Evolutionary conservation across 1,139 yeast genomes (phyloP).

Genomic region (Sugiyamaella xylanicola): DNA sequence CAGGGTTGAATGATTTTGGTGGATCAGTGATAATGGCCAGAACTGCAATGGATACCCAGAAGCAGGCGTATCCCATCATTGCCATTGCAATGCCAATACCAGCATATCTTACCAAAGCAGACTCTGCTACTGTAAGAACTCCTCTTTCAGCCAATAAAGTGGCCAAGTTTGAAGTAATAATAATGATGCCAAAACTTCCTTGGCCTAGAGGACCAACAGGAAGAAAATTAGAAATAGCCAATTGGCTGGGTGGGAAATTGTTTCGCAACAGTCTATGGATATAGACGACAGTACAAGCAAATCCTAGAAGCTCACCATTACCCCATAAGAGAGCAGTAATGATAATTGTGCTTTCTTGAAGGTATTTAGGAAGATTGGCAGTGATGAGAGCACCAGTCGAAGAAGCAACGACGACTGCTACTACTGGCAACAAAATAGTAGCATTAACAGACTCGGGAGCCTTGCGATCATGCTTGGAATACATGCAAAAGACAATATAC

Average conservation of each 20-base stretch:
- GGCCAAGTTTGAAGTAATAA: constrained; percentile 21
- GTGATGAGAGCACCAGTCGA: constrained; percentile 64
- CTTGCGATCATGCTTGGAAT: constrained; percentile 45
- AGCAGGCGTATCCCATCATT: constrained; percentile 62
- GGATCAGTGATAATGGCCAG: constrained; percentile 40
- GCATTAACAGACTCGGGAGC: constrained; percentile 43
- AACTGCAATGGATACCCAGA: constrained; percentile 58
- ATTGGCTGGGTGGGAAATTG: constrained; percentile 58
- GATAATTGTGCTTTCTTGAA: constrained; percentile 56
- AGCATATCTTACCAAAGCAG: constrained; percentile 25
- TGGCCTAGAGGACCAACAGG: constrained; percentile 79
- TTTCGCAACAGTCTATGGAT: constrained; percentile 58
- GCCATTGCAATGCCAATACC: constrained; percentile 47
- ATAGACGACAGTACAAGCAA: constrained; percentile 58
- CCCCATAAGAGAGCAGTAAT: constrained; percentile 65
- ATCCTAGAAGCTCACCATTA: constrained; percentile 64
- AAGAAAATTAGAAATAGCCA: constrained; percentile 57
- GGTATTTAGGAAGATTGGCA: constrained; percentile 47
- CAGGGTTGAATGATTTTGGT: constrained; percentile 53
- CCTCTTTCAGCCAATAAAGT: constrained; percentile 24
- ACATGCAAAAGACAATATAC: constrained; percentile 52
- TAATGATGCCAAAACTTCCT: constrained; percentile 63
- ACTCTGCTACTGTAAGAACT: constrained; percentile 16
- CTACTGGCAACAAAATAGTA: constrained; percentile 65
- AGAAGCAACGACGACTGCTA: constrained; percentile 72